Evolutionary conservation across 2,329 filamentous ascomycete genomes (phyloP).

Genomic region (Phaeoacremonium minimum): DNA sequence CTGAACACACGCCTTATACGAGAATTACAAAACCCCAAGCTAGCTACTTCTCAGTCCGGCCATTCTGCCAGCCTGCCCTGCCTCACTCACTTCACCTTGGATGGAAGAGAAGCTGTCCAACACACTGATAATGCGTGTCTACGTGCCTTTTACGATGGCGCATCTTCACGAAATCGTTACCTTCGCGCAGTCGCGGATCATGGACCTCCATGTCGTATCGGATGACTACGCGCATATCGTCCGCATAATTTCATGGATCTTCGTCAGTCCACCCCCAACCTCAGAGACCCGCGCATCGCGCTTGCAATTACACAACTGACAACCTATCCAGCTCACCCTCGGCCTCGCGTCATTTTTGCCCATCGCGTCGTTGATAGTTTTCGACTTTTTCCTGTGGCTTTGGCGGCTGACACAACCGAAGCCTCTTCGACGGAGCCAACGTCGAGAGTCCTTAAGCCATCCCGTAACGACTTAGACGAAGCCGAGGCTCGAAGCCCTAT

Average conservation of each 20-base stretch:
- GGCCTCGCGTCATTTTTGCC: conserved; percentile 43
- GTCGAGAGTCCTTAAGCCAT: conserved; percentile 13
- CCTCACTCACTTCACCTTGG: too few species aligned
- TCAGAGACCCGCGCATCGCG: too few species aligned
- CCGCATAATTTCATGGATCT: conserved; percentile 18
- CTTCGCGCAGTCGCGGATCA: conserved; percentile 11
- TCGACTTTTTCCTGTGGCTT: conserved; percentile 49
- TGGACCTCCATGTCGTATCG: conserved; percentile 11
- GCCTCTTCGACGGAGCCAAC: conserved; percentile 10
- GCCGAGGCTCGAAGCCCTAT: background rate
- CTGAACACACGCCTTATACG: too few species aligned
- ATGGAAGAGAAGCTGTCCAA: too few species aligned
- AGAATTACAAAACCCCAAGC: too few species aligned
- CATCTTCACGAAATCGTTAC: conserved; percentile 8
- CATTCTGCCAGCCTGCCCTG: too few species aligned
- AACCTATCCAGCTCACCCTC: conserved; percentile 33
- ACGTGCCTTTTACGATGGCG: too few species aligned
- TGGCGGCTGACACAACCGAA: conserved; percentile 32
- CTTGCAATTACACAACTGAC: too few species aligned
- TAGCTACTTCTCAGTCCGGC: too few species aligned
- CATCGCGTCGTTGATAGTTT: conserved; percentile 38
- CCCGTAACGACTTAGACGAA: conserved; percentile 5
- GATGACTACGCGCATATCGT: conserved; percentile 12
- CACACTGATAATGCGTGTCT: too few species aligned
- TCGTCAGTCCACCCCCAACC: conserved; percentile 15